phyloP scores from a whole-genome alignment of 164 flowering plant genomes.

The Nelumbo lutea region DNA sequence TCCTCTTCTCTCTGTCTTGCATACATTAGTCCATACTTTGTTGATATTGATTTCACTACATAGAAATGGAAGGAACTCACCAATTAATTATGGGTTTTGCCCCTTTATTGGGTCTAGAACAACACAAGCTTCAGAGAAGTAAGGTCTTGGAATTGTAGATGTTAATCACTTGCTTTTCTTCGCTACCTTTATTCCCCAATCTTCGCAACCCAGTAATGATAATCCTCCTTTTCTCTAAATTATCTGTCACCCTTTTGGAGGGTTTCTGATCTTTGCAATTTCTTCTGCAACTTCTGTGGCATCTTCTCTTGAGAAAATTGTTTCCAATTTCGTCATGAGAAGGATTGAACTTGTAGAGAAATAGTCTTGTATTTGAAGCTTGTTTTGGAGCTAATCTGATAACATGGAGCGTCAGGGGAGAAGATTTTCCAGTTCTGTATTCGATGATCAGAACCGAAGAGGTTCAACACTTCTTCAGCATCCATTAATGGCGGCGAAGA shows the following conservation, averaged over 20 bases:
- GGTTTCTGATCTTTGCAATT: neutral
- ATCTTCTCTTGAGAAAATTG: conserved; percentile 48
- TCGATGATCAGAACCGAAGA: conserved; percentile 30
- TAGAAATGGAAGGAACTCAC: conserved; percentile 34
- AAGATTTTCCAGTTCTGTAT: conserved; percentile 16
- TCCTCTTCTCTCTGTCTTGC: too few species aligned
- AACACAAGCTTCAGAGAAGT: conserved; percentile 79
- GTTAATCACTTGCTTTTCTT: neutral
- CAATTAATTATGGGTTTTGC: conserved; percentile 35
- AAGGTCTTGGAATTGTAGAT: conserved; percentile 47
- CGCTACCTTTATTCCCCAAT: conserved; percentile 27
- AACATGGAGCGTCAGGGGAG: conserved; percentile 19
- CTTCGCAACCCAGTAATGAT: conserved; percentile 73
- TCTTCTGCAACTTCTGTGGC: neutral
- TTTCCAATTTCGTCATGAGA: conserved; percentile 29
- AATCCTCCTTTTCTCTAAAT: conserved; percentile 19
- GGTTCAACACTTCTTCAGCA: conserved; percentile 30
- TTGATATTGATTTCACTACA: conserved; percentile 50
- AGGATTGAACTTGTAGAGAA: conserved; percentile 34
- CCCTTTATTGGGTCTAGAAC: conserved; percentile 16
- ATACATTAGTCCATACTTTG: too few species aligned
- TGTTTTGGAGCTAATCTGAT: conserved; percentile 22
- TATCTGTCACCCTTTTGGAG: conserved; percentile 8
- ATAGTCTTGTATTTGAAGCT: conserved; percentile 14
- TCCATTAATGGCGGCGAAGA: conserved; percentile 26